Evolutionary conservation across 768 basidiomycete species (phyloP).

Genomic region (Cystofilobasidium ferigula): DNA sequence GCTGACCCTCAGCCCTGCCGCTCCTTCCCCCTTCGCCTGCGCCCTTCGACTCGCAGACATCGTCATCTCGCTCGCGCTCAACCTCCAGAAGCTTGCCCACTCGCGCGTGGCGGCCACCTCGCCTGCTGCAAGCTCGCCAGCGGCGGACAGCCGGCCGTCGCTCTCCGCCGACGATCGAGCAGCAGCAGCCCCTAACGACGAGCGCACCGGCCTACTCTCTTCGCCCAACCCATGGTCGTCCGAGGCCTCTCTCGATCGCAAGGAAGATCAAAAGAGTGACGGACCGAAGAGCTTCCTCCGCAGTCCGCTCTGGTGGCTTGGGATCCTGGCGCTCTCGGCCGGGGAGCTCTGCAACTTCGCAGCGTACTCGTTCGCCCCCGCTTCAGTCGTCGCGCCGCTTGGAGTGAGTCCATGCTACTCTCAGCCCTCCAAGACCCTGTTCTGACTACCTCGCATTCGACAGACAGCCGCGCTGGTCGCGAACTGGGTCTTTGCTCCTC

Average conservation of each 20-base stretch:
- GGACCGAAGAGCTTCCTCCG: constrained; percentile 69
- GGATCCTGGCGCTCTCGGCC: constrained; percentile 76
- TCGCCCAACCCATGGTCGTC: constrained; percentile 6
- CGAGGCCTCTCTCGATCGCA: background rate
- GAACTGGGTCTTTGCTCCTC: constrained; percentile 85
- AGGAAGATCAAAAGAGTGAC: background rate
- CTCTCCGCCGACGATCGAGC: too few relatives aligned
- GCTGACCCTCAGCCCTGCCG: background rate
- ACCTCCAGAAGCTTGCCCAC: constrained; percentile 86
- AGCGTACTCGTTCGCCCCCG: constrained; percentile 79
- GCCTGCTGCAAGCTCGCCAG: background rate
- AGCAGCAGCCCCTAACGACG: too few relatives aligned
- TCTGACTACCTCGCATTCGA: background rate
- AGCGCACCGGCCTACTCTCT: background rate
- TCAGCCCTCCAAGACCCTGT: constrained; percentile 9
- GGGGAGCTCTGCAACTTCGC: constrained; percentile 81
- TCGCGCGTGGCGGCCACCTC: constrained; percentile 45
- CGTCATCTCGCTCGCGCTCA: constrained; percentile 79
- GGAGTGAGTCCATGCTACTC: too few relatives aligned
- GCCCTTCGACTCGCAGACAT: constrained; percentile 42
- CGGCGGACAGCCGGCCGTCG: too few relatives aligned
- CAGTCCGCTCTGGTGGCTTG: constrained; percentile 78
- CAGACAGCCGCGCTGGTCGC: constrained; percentile 76
- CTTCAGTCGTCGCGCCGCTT: constrained; percentile 84
- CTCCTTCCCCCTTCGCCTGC: background rate